phyloP scores from a whole-genome alignment of 768 basidiomycete species.

The Termitomyces heimii region DNA sequence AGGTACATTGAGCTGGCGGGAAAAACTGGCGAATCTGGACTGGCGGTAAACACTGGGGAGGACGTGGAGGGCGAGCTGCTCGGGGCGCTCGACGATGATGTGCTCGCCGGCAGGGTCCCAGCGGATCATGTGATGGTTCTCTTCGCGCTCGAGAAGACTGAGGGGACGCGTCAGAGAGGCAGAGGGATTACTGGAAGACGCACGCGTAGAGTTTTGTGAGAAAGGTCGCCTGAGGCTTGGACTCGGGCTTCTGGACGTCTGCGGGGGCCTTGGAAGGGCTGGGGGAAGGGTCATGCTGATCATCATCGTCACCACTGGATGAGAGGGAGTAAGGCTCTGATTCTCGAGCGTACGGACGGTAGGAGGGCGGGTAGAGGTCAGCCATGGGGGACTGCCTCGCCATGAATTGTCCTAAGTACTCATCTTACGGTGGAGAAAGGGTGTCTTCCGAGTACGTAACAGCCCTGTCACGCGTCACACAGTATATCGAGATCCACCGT shows the following conservation, averaged over 20 bases:
- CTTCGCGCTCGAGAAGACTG: constrained; percentile 83
- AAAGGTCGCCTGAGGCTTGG: constrained; percentile 91
- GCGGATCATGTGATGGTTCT: constrained; percentile 95
- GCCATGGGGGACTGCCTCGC: constrained; percentile 36
- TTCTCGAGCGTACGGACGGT: constrained; percentile 26
- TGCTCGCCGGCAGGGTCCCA: constrained; percentile 93
- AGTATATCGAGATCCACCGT: constrained; percentile 15
- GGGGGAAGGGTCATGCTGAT: constrained; percentile 43
- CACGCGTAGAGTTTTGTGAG: constrained; percentile 95
- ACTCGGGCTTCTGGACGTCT: constrained; percentile 53
- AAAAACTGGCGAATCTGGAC: constrained; percentile 96
- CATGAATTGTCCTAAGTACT: constrained; percentile 22
- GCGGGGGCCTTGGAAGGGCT: constrained; percentile 32
- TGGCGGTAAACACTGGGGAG: constrained; percentile 93
- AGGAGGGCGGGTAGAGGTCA: constrained; percentile 49
- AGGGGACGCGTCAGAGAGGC: constrained; percentile 12
- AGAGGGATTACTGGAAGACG: constrained; percentile 24
- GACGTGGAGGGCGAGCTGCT: constrained; percentile 90
- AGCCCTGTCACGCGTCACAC: constrained; percentile 15
- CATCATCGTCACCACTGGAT: constrained; percentile 35
- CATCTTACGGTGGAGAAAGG: constrained; percentile 37
- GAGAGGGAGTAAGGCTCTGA: constrained; percentile 28
- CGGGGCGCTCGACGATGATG: constrained; percentile 92
- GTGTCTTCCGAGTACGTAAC: constrained; percentile 42
- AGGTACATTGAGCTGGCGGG: constrained; percentile 95